Conservation (phyloP, 139 green algal genomes). For the Zygnema circumcarinatum region DNA sequence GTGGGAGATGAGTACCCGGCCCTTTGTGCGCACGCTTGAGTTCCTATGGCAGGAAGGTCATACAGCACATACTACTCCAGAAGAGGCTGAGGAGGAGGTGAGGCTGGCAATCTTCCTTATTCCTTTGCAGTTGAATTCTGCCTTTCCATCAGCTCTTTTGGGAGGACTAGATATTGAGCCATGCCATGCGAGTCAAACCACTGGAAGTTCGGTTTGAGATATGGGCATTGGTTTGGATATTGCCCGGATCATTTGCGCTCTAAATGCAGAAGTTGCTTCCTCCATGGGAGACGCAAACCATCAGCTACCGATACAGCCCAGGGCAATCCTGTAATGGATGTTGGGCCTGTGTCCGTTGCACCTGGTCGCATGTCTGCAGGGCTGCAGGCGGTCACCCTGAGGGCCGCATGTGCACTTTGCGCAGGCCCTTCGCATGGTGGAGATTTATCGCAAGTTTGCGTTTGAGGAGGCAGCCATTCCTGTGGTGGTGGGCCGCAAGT, state of each 20-base stretch:
- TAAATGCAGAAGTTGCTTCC: no score
- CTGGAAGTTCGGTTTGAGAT: no score
- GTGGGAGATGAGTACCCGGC: slow-evolving; percentile 98
- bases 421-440: slow-evolving; percentile 64
- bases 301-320: no score
- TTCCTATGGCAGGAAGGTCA: slow-evolving; percentile 99
- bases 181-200: no score
- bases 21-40: slow-evolving; percentile 97
- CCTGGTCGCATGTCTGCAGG: no score
- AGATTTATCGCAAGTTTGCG: slow-evolving; percentile 80
- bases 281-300: no score
- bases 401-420: background rate
- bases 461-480: slow-evolving; percentile 85
- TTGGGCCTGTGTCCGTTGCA: no score
- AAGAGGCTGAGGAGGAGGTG: slow-evolving; percentile 88
- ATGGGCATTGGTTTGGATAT: no score
- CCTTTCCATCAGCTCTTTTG: no score
- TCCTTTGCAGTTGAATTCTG: background rate
- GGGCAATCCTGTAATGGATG: no score
- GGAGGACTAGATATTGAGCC: no score
- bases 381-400: background rate
- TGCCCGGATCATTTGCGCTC: background rate
- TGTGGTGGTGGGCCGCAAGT: slow-evolving; percentile 93
- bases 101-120: background rate
- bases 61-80: slow-evolving; percentile 92